Base-by-base conservation (phyloP, 179 eudicot species). In the Beta lomatogona region DNA sequence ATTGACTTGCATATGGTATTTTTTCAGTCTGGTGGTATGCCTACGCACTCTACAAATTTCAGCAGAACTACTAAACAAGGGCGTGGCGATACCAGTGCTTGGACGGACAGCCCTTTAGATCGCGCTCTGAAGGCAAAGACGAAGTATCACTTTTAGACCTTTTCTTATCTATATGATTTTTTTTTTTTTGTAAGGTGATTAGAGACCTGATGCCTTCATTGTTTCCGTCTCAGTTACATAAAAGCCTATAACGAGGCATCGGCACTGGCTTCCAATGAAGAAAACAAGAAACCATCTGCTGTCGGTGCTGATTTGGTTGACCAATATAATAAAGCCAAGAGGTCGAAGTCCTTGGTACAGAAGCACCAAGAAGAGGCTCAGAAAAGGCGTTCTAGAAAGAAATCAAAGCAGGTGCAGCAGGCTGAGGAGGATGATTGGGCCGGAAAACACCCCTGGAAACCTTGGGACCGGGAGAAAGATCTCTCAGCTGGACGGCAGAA, bases 391-490 rank as follows among this genome's bases (percentile, higher is more conserved):
- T 82, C 90, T 22, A 88, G 85, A 73, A 92, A 85, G 79, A 95
- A 90, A 82, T 83, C 90, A 28, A 92, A 93, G 86, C 91, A 87
- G 66, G 80, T 61, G 73, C 71, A 73, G 28, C 28, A 25, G 28
- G 28, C 28, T 4, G 83, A 60, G 16, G 89, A 89, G 45, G 93
- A 85, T 60, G 94, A 89, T 41, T 95, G 98, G 98, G 91, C 79
- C 76, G 98, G 94, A 44, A 89, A 87, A 15, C 98, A 95, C 81
- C 98, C 98, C 6, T 95, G 98, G 98, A 93, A 92, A 82, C 98
- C 98, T 19, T 95, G 98, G 98, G 98, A 93, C 75, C 91, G 98
- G n/a, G 98, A 95, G 79, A 93, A 88, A 85, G 98, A 95, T 82
- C 86, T 95, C 79, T 82, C 95, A 44, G 98, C 97, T 63, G 98